Evolutionary conservation across 2,329 filamentous ascomycete genomes (phyloP).

Genomic region (Plenodomus tracheiphilus): DNA sequence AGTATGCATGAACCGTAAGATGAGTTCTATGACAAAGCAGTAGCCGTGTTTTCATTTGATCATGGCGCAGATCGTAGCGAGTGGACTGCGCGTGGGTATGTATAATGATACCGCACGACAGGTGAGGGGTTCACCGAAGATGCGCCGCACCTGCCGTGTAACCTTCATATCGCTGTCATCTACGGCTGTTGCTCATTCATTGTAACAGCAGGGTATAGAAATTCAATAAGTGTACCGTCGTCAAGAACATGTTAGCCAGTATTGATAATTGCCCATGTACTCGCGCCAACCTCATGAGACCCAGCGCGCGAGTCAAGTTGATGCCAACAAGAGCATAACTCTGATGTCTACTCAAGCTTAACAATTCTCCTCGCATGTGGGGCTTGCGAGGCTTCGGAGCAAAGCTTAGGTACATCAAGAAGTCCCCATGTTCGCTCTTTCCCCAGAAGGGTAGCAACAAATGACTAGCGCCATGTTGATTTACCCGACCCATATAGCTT

Average conservation of each 20-base stretch:
- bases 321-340: too few species aligned
- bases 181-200: not conserved
- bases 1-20: not conserved
- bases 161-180: not conserved
- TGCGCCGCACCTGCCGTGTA: not conserved
- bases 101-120: too few species aligned
- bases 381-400: constrained; percentile 11
- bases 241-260: not conserved
- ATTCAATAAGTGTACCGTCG: not conserved
- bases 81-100: too few species aligned
- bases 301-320: too few species aligned
- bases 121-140: not conserved
- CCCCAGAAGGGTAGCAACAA: constrained; percentile 2
- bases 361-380: constrained; percentile 12
- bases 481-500: constrained; percentile 19
- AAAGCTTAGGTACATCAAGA: constrained; percentile 17
- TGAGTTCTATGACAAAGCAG: not conserved
- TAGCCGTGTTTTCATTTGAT: not conserved
- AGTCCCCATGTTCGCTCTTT: constrained; percentile 5
- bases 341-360: constrained; percentile 17
- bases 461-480: constrained; percentile 9
- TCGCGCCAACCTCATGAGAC: too few species aligned
- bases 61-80: too few species aligned
- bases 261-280: not conserved
- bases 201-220: not conserved